Conservation (phyloP, 2,329 filamentous ascomycete genomes). For the Penicillium sp. region DNA sequence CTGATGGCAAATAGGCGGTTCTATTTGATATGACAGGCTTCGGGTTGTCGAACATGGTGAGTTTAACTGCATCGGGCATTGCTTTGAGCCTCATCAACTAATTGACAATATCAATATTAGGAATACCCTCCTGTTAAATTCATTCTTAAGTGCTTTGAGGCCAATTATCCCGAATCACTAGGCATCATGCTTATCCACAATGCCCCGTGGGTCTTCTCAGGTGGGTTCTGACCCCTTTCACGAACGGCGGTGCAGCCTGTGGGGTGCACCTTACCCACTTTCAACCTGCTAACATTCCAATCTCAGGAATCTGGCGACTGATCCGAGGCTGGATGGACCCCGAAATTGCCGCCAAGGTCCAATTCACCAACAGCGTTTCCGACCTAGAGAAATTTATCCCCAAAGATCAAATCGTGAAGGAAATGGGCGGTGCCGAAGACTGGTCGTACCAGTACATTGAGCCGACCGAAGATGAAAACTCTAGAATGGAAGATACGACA, state of each 20-base stretch:
- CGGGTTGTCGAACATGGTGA: slow-evolving; percentile 87
- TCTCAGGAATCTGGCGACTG: slow-evolving; percentile 81
- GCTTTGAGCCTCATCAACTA: neutral
- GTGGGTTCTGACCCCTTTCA: slow-evolving; percentile 44
- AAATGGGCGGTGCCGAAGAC: slow-evolving; percentile 79
- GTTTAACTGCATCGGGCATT: neutral
- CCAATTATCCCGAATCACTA: slow-evolving; percentile 90
- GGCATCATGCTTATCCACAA: slow-evolving; percentile 89
- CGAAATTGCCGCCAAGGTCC: slow-evolving; percentile 87
- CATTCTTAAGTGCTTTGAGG: slow-evolving; percentile 97
- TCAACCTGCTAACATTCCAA: neutral
- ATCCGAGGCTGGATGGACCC: slow-evolving; percentile 95
- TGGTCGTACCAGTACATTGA: slow-evolving; percentile 82
- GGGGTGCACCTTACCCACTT: neutral
- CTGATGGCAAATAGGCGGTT: slow-evolving; percentile 64
- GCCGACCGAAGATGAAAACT: slow-evolving; percentile 73
- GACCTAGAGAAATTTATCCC: slow-evolving; percentile 77
- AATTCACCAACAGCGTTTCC: slow-evolving; percentile 78
- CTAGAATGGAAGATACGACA: slow-evolving; percentile 64
- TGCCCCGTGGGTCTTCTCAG: slow-evolving; percentile 92
- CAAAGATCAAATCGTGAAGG: slow-evolving; percentile 68
- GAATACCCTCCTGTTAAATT: slow-evolving; percentile 96
- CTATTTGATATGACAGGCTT: slow-evolving; percentile 96
- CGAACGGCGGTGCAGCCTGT: neutral
- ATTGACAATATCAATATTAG: slow-evolving; percentile 37